phyloP scores from a whole-genome alignment of 768 basidiomycete genomes.

The Pulveroboletus sp. region DNA sequence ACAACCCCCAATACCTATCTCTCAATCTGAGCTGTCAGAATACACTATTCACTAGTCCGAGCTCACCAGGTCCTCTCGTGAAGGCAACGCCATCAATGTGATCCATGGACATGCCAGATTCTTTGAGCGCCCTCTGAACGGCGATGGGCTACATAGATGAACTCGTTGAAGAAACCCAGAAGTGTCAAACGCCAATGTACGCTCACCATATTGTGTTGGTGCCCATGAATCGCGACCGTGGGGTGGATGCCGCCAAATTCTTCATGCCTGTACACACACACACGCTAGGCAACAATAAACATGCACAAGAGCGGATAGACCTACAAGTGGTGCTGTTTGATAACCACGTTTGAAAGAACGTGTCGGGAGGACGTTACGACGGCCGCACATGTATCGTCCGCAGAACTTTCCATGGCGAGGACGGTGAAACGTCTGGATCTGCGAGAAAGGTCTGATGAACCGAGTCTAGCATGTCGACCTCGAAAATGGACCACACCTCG shows the following conservation, averaged over 20 bases:
- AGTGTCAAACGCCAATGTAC: neutral
- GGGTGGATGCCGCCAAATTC: slow-evolving; percentile 70
- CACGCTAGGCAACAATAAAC: neutral
- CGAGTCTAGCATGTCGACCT: neutral
- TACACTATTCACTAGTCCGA: neutral
- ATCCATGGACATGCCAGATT: slow-evolving; percentile 52
- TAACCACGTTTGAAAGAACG: slow-evolving; percentile 80
- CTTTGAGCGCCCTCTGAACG: slow-evolving; percentile 58
- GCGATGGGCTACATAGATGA: slow-evolving; percentile 56
- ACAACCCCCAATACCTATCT: slow-evolving; percentile 71
- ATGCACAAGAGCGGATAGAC: slow-evolving; percentile 10
- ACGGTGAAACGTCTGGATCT: slow-evolving; percentile 46
- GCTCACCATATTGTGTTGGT: slow-evolving; percentile 72
- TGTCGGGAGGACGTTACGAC: slow-evolving; percentile 66
- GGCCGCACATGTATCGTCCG: slow-evolving; percentile 92
- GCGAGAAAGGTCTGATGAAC: neutral
- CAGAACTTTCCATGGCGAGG: slow-evolving; percentile 75
- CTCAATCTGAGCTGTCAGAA: neutral
- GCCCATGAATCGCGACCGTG: slow-evolving; percentile 67
- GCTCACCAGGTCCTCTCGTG: slow-evolving; percentile 77
- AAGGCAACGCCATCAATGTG: slow-evolving; percentile 87
- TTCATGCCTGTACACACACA: slow-evolving; percentile 20
- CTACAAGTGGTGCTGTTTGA: slow-evolving; percentile 71
- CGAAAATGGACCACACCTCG: neutral
- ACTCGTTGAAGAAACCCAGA: neutral